A percentile compares a stretch with the other conserved stretches of the same genome.
phyloP scores from a whole-genome alignment of 23 red algal species.

The Pyropia haitanensis region DNA sequence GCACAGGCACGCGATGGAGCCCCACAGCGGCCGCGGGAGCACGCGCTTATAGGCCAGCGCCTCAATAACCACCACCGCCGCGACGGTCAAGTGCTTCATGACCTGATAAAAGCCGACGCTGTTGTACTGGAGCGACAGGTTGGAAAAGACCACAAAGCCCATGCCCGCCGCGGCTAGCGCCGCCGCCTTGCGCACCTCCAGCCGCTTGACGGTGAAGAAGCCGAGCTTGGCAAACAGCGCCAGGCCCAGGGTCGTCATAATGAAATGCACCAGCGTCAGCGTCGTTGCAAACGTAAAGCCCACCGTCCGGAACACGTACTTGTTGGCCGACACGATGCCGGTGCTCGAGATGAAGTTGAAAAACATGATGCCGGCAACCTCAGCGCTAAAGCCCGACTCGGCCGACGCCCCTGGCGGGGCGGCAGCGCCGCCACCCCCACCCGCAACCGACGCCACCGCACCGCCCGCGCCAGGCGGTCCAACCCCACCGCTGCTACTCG shows the following conservation, averaged over 20 bases:
- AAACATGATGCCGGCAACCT: conserved; percentile 48
- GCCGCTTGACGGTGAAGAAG: conserved; percentile 64
- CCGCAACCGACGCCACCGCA: too few relatives aligned
- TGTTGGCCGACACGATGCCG: conserved; percentile 92
- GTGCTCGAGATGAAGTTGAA: conserved; percentile 87
- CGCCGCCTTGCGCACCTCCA: conserved; percentile 64
- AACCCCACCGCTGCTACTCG: too few relatives aligned
- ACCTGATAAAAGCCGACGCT: conserved; percentile 94
- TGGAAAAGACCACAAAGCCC: conserved; percentile 98
- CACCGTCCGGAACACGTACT: conserved; percentile 60
- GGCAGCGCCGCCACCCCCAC: neutral
- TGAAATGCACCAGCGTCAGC: conserved; percentile 88
- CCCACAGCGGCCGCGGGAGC: conserved; percentile 27
- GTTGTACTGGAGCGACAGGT: conserved; percentile 90
- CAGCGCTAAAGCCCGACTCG: neutral
- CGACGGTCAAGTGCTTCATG: conserved; percentile 92
- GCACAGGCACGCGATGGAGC: conserved; percentile 54
- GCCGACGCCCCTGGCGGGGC: too few relatives aligned
- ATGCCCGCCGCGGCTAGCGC: conserved; percentile 63
- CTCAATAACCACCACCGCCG: conserved; percentile 82
- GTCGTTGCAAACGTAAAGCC: conserved; percentile 80
- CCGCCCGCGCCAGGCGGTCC: too few relatives aligned
- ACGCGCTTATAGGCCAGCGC: conserved; percentile 50
- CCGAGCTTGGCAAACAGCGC: conserved; percentile 41
- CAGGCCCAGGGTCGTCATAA: conserved; percentile 70